These are phyloP conservation scores for Pseudogymnoascus sp. DNA, from an alignment of 2,329 filamentous ascomycete species.

Conservation along the genomic window DNA sequence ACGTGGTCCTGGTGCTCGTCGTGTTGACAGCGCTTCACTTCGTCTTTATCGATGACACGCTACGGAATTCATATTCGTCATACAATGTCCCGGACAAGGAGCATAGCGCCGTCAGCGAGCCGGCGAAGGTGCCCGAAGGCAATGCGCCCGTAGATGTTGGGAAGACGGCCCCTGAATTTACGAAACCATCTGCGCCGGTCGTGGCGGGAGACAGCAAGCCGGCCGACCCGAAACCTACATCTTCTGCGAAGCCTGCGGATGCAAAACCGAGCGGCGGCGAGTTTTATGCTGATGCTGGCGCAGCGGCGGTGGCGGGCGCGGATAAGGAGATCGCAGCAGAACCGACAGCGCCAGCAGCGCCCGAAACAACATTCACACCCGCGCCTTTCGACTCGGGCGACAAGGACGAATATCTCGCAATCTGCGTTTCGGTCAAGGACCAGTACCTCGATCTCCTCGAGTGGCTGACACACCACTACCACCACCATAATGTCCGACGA, in stretches of 20 bases:
- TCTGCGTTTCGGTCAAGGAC: constrained; percentile 22
- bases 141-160: constrained; percentile 3
- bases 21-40: constrained; percentile 7
- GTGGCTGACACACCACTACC: constrained; percentile 23
- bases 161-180: not conserved
- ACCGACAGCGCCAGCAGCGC: not conserved
- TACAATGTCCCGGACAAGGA: not conserved
- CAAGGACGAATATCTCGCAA: constrained; percentile 20
- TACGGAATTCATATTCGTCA: constrained; percentile 1
- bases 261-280: not conserved
- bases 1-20: not conserved
- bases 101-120: not conserved
- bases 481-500: constrained; percentile 20
- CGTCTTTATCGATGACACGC: constrained; percentile 3
- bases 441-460: constrained; percentile 20
- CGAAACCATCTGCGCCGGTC: not conserved
- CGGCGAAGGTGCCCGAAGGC: not conserved
- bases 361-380: not conserved
- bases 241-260: not conserved
- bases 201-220: not conserved
- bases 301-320: not conserved
- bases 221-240: not conserved
- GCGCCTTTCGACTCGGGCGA: constrained; percentile 2
- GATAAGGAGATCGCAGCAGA: not conserved
- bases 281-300: not conserved